Percentiles rank a stretch among this genome's conserved stretches.
Evolutionary conservation across 2,329 filamentous ascomycete genomes (phyloP).

Genomic region (Stachybotrys echinatus): DNA sequence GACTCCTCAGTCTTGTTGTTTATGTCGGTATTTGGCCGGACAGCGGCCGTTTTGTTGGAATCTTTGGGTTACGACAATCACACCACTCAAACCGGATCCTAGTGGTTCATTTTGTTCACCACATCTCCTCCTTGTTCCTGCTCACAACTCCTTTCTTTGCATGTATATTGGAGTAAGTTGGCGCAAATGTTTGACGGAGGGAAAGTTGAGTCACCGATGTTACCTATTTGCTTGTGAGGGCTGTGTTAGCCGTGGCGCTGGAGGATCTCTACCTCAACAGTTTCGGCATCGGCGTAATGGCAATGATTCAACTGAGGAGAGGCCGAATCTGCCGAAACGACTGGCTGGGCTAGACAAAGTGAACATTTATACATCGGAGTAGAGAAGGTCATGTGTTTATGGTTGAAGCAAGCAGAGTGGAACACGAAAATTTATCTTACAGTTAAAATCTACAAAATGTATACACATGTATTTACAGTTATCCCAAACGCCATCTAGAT

Average conservation of each 20-base stretch:
- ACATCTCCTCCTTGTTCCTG: too few species aligned
- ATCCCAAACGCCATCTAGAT: neutral
- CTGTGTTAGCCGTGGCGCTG: neutral
- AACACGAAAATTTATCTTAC: too few species aligned
- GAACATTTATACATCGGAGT: neutral
- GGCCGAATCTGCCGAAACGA: neutral
- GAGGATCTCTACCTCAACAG: neutral
- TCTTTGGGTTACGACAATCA: too few species aligned
- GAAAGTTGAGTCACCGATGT: neutral
- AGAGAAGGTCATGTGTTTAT: neutral
- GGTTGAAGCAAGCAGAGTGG: too few species aligned
- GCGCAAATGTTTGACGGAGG: neutral
- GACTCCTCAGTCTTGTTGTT: too few species aligned
- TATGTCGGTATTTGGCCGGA: too few species aligned
- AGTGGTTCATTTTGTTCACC: too few species aligned
- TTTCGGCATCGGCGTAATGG: neutral
- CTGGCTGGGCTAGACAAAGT: neutral
- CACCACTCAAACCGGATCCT: too few species aligned
- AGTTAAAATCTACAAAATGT: neutral
- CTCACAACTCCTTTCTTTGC: constrained; percentile 5
- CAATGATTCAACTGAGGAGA: neutral
- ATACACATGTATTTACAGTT: neutral
- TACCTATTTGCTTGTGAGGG: neutral
- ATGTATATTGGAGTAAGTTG: neutral
- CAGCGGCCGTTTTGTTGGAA: too few species aligned